Percentiles rank a stretch among this genome's conserved stretches.
phyloP scores from a whole-genome alignment of 1,284 basidiomycete species.

The Trametes pubescens region DNA sequence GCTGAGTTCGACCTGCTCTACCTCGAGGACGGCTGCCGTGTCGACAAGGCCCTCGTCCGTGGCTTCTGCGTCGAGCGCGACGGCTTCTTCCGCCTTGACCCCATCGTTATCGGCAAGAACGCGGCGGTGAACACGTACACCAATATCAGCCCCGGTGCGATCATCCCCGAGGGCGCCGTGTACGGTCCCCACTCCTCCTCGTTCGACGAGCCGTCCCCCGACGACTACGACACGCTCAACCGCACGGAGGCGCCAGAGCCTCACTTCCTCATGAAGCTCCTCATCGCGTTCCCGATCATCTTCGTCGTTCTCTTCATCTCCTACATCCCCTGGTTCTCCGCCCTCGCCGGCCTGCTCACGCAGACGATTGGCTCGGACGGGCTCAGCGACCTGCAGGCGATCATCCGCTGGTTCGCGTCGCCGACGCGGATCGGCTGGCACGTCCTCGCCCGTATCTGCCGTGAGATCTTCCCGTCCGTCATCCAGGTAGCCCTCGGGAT shows the following conservation, averaged over 20 bases:
- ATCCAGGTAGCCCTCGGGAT: slow-evolving; percentile 49
- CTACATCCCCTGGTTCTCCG: slow-evolving; percentile 51
- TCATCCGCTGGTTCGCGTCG: slow-evolving; percentile 52
- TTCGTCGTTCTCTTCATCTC: slow-evolving; percentile 42
- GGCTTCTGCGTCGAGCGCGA: slow-evolving; percentile 55
- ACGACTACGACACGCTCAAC: slow-evolving; percentile 48
- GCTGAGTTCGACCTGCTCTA: slow-evolving; percentile 53
- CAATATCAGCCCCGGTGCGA: slow-evolving; percentile 49
- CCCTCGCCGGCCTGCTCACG: slow-evolving; percentile 48
- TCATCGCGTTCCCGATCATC: slow-evolving; percentile 50
- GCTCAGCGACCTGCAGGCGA: slow-evolving; percentile 46
- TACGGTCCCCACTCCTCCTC: slow-evolving; percentile 55
- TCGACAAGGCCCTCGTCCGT: slow-evolving; percentile 49
- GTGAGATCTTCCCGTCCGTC: slow-evolving; percentile 46
- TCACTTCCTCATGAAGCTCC: slow-evolving; percentile 41
- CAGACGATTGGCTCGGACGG: slow-evolving; percentile 38
- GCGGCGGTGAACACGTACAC: slow-evolving; percentile 53
- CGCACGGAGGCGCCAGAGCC: slow-evolving; percentile 45
- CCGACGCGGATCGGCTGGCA: slow-evolving; percentile 50
- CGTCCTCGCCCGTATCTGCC: slow-evolving; percentile 47
- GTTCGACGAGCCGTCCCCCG: slow-evolving; percentile 46
- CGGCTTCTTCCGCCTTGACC: slow-evolving; percentile 49
- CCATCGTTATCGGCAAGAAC: slow-evolving; percentile 46
- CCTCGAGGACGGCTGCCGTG: slow-evolving; percentile 49
- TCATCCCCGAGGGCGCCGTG: slow-evolving; percentile 45